These are phyloP conservation scores for Neonectria magnoliae DNA, from an alignment of 2,329 filamentous ascomycete genomes.

Conservation along the genomic window DNA sequence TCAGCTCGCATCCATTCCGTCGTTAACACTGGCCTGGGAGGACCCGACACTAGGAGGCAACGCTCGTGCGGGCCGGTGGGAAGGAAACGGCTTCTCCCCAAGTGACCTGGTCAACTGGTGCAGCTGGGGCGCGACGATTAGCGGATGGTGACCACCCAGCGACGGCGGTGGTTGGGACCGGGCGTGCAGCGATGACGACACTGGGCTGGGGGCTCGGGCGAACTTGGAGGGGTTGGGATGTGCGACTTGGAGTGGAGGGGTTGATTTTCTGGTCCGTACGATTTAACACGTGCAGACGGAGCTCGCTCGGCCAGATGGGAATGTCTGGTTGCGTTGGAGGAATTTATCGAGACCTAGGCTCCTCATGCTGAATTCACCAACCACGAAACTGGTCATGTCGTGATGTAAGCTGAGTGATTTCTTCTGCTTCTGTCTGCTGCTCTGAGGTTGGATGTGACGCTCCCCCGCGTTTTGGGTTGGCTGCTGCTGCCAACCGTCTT, in stretches of 20 bases:
- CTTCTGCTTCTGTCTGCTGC: background rate
- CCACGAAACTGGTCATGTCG: slow-evolving; percentile 10
- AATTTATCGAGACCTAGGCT: background rate
- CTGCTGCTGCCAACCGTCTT: slow-evolving; percentile 22
- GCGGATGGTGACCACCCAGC: slow-evolving; percentile 10
- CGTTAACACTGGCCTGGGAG: background rate
- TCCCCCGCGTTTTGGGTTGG: slow-evolving; percentile 23
- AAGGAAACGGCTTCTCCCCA: slow-evolving; percentile 21
- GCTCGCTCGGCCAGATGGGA: slow-evolving; percentile 2
- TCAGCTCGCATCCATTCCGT: no score
- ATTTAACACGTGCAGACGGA: slow-evolving; percentile 1
- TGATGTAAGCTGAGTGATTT: slow-evolving; percentile 23
- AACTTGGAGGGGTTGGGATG: slow-evolving; percentile 33
- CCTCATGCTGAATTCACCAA: background rate
- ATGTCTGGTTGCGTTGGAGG: background rate
- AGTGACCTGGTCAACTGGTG: background rate
- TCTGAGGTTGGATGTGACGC: slow-evolving; percentile 18
- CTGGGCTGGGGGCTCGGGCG: slow-evolving; percentile 20
- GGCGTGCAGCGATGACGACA: slow-evolving; percentile 39
- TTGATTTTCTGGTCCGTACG: slow-evolving; percentile 14
- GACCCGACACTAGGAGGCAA: slow-evolving; percentile 3
- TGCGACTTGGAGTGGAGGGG: slow-evolving; percentile 31
- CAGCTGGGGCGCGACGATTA: slow-evolving; percentile 7
- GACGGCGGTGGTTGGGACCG: slow-evolving; percentile 13
- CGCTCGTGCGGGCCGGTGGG: slow-evolving; percentile 35